Conservation (phyloP, 495 filamentous ascomycete genomes). For the Opeltia flavorubescens region DNA sequence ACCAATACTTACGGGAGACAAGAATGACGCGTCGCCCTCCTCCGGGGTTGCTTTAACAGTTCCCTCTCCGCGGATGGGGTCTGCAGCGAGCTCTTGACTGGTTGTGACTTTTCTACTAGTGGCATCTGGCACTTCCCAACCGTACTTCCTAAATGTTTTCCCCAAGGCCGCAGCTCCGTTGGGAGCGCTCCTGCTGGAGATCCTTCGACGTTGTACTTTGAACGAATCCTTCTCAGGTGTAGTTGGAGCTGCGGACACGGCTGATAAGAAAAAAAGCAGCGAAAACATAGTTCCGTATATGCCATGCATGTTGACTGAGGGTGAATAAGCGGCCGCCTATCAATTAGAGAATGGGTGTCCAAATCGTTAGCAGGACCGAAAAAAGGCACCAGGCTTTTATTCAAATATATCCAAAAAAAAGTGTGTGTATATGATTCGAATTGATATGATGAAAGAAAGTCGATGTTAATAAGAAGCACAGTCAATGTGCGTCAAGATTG, state of each 20-base stretch:
- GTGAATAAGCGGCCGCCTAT: constrained; percentile 19
- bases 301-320: constrained; percentile 17
- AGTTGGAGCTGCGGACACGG: constrained; percentile 19
- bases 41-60: constrained; percentile 43
- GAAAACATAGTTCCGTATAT: constrained; percentile 13
- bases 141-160: constrained; percentile 51
- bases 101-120: constrained; percentile 23
- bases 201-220: constrained; percentile 45
- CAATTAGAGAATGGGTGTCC: no score
- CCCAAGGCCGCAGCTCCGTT: constrained; percentile 43
- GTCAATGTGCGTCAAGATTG: neutral
- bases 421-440: neutral
- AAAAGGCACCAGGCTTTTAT: neutral
- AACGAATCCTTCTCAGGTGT: constrained; percentile 31
- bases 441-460: neutral
- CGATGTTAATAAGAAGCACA: neutral
- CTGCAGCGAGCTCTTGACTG: constrained; percentile 16
- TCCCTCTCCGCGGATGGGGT: constrained; percentile 7
- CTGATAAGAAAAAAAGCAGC: constrained; percentile 2
- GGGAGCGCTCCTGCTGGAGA: constrained; percentile 24
- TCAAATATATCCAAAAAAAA: neutral
- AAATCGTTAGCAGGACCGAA: no score
- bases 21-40: constrained; percentile 50
- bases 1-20: constrained; percentile 58
- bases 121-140: constrained; percentile 24